Base-by-base conservation (phyloP, 2,329 filamentous ascomycete genomes). In the Aspergillus ustus region DNA sequence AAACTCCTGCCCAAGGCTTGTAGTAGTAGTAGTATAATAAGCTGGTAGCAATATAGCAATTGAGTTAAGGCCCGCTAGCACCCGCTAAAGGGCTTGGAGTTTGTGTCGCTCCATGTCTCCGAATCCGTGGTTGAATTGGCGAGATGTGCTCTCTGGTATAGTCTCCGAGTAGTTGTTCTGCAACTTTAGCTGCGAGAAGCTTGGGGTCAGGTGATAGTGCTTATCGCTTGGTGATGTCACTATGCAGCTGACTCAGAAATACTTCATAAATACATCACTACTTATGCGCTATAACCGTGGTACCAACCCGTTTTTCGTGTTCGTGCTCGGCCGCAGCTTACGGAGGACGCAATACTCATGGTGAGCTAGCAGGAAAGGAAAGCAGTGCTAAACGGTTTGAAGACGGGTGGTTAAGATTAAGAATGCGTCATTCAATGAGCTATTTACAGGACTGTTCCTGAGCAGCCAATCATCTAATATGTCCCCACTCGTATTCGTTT, bases 211-310 rank as follows among this genome's bases (percentile, higher is more conserved):
- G 55, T 57, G 55, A 57, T 44, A 19, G 5, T 29, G 48, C 48
- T 57, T 57, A 57, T 57, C 55, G 55, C 28, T 57, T 51, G 9
- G n/a, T 57, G 48, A 57, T 45, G 48, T 57, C 55, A 57, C 34
- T 25, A 29, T 57, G 37, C 31, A 8, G 48, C n/a, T 51, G 54
- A 50, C 17, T 57, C 45, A 57, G 17, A 7, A 29, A 15, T 34
- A 6, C 43, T 17, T 34, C 45, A 57, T 13, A 11, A 17, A 20
- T 46, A 6, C 43, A 22, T 34, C 22, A 48, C 17, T 19, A 25
- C 25, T 5, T 25, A 31, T 8, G 17, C 40, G 31, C 22, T 19
- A 29, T 17, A 54, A 31, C 20, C 52, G 25, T 9, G 9, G 40
- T 31, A 29, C 31, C 34, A 20, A 43, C 22, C 28, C 11, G 37